Evolutionary conservation across 306 rosid species (phyloP).

Genomic region (Dalbergia cochinchinensis): DNA sequence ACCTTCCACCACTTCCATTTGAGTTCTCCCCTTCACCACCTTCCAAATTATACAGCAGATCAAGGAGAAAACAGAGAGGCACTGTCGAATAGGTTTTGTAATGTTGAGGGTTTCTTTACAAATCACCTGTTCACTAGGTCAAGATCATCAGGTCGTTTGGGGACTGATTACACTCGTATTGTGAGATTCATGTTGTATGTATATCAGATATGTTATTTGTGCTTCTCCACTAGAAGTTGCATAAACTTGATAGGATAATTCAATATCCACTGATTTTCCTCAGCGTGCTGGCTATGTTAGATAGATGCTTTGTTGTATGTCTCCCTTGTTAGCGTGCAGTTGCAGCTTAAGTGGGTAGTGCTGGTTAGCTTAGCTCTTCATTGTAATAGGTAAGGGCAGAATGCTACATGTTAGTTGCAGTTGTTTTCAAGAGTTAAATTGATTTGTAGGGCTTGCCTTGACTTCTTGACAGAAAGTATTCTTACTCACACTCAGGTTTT

Average conservation of each 20-base stretch:
- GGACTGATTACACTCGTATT: slow-evolving; percentile 39
- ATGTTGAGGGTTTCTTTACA: slow-evolving; percentile 36
- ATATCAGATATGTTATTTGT: slow-evolving; percentile 41
- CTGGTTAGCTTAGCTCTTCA: slow-evolving; percentile 27
- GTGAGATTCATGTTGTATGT: slow-evolving; percentile 49
- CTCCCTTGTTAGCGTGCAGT: not conserved
- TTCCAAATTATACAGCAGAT: slow-evolving; percentile 72
- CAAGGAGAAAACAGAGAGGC: slow-evolving; percentile 70
- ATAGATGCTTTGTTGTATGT: not conserved
- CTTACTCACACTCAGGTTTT: not conserved
- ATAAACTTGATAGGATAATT: slow-evolving; percentile 41
- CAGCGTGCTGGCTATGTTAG: not conserved
- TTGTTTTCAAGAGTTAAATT: slow-evolving; percentile 14
- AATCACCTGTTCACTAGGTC: slow-evolving; percentile 35
- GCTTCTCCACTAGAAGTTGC: slow-evolving; percentile 44
- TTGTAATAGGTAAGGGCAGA: slow-evolving; percentile 30
- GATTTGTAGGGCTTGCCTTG: slow-evolving; percentile 18
- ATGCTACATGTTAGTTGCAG: slow-evolving; percentile 28
- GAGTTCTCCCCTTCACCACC: slow-evolving; percentile 96
- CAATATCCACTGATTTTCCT: slow-evolving; percentile 32
- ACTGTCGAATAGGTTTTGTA: slow-evolving; percentile 55
- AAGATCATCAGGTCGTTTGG: slow-evolving; percentile 43
- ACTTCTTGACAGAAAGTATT: slow-evolving; percentile 30
- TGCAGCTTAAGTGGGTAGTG: slow-evolving; percentile 32
- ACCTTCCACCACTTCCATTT: slow-evolving; percentile 76